These are phyloP conservation scores for Vitis hybrid DNA, from an alignment of 177 flowering plant species.

Conservation along the genomic window DNA sequence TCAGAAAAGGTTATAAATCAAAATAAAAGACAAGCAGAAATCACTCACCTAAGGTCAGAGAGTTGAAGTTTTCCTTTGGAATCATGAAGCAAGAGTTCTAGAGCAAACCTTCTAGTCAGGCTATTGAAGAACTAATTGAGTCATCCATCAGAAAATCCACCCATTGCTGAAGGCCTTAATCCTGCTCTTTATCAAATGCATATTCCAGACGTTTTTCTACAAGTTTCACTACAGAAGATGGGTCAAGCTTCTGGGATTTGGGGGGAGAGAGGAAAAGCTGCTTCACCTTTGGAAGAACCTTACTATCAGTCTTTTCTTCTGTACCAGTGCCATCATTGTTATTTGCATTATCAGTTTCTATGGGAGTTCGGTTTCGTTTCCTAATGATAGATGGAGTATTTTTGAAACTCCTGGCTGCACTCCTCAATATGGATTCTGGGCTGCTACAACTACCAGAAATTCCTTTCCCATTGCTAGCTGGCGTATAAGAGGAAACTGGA, in stretches of 20 bases:
- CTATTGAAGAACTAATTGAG: no score
- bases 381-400: slow-evolving; percentile 63
- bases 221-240: background rate
- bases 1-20: no score
- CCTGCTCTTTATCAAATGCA: slow-evolving; percentile 5
- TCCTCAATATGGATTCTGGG: slow-evolving; percentile 59
- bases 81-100: no score
- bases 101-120: no score
- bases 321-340: slow-evolving; percentile 14
- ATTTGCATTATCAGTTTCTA: slow-evolving; percentile 8
- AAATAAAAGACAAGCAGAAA: no score
- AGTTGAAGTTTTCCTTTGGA: no score
- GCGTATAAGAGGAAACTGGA: slow-evolving; percentile 19
- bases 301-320: slow-evolving; percentile 5
- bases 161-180: background rate
- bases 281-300: slow-evolving; percentile 1
- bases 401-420: slow-evolving; percentile 43
- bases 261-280: slow-evolving; percentile 1
- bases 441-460: slow-evolving; percentile 19
- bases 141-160: no score
- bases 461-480: slow-evolving; percentile 21
- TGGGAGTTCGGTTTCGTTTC: slow-evolving; percentile 28
- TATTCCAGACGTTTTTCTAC: slow-evolving; percentile 8
- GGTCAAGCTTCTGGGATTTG: background rate
- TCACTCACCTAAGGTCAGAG: no score